Evolutionary conservation across 2,329 filamentous ascomycete genomes (phyloP).

Genomic region (Dothidotthia symphoricarpi): DNA sequence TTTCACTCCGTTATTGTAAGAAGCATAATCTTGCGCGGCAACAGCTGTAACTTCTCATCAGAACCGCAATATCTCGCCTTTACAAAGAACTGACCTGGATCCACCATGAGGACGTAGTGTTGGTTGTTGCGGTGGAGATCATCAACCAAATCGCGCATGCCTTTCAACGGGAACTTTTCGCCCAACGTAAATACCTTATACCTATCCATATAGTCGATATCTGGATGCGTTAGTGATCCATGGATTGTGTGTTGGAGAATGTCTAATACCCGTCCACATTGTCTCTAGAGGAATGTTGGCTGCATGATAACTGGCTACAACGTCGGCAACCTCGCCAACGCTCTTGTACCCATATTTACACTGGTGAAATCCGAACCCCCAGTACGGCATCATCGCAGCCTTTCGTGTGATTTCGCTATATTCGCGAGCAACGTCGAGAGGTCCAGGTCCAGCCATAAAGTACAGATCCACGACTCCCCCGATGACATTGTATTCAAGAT

Average conservation of each 20-base stretch:
- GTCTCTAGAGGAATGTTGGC: conserved; percentile 67
- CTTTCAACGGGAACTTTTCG: conserved; percentile 58
- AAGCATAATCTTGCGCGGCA: conserved; percentile 46
- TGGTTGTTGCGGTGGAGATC: conserved; percentile 65
- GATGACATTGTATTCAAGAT: conserved; percentile 74
- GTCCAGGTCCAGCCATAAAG: conserved; percentile 50
- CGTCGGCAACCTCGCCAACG: conserved; percentile 62
- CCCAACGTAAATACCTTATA: conserved; percentile 64
- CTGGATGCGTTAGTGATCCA: conserved; percentile 12
- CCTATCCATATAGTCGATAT: conserved; percentile 67
- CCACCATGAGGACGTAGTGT: conserved; percentile 76
- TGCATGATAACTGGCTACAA: conserved; percentile 63
- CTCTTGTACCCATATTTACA: conserved; percentile 54
- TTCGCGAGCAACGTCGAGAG: conserved; percentile 48
- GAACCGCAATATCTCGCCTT: background rate
- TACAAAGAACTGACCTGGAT: conserved; percentile 48
- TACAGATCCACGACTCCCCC: conserved; percentile 71
- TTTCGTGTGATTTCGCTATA: conserved; percentile 50
- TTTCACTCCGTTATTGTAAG: conserved; percentile 62
- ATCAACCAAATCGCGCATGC: conserved; percentile 62
- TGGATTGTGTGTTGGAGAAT: background rate
- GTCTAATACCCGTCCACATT: conserved; percentile 70
- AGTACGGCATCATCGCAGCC: conserved; percentile 52
- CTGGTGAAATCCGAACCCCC: conserved; percentile 53
- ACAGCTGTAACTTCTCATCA: conserved; percentile 55